phyloP scores from a whole-genome alignment of 164 flowering plant species.

The Liquidambar formosana region DNA sequence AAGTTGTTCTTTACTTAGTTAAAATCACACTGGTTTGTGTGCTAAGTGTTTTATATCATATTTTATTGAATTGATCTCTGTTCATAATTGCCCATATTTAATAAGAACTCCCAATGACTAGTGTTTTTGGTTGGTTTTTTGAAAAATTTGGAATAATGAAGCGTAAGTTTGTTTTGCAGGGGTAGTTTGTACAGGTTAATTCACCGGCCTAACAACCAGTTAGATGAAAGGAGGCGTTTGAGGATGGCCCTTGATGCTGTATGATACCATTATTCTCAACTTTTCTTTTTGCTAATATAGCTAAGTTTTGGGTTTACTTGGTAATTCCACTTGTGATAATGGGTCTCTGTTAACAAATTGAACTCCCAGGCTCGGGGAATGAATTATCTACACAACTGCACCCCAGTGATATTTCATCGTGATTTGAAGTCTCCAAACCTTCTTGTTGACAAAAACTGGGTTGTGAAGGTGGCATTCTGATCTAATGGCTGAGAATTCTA shows the following conservation, averaged over 20 bases:
- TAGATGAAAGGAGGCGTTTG: conserved; percentile 81
- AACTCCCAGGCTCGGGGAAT: conserved; percentile 86
- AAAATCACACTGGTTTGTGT: neutral
- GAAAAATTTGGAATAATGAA: too few relatives aligned
- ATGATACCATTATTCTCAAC: conserved; percentile 26
- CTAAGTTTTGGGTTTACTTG: conserved; percentile 6
- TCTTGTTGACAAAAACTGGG: conserved; percentile 98
- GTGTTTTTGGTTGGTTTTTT: too few relatives aligned
- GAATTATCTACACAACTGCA: conserved; percentile 91
- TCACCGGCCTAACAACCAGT: conserved; percentile 84
- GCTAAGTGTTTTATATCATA: conserved; percentile 16
- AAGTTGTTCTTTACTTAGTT: too few relatives aligned
- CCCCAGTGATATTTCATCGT: conserved; percentile 87
- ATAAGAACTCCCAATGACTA: too few relatives aligned
- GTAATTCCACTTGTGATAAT: conserved; percentile 13
- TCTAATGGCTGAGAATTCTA: neutral
- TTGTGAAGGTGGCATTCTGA: conserved; percentile 68
- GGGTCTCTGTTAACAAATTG: conserved; percentile 11
- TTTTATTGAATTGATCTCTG: too few relatives aligned
- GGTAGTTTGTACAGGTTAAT: conserved; percentile 91
- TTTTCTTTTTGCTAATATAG: conserved; percentile 6
- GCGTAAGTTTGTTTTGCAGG: conserved; percentile 52
- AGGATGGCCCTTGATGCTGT: conserved; percentile 95
- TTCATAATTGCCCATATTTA: too few relatives aligned
- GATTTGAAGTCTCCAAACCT: conserved; percentile 97